Evolutionary conservation across 306 rosid species (phyloP), one percentile per base, ranked within the genome.

Genomic region (Dryas octopetala): DNA sequence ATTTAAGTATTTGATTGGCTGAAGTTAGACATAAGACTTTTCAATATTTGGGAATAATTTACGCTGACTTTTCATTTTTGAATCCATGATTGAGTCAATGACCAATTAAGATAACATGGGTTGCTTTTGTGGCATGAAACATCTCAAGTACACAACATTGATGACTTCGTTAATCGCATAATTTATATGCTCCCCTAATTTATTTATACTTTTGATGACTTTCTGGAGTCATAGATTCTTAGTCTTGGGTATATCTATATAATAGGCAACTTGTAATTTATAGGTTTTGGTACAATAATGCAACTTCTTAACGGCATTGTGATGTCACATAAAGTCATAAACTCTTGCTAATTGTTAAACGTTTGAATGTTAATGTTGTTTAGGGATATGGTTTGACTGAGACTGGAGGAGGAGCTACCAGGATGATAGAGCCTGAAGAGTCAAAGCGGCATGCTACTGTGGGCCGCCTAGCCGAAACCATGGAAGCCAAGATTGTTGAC

Each of bases 341-440:
- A 68, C 46, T 68, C 19, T 67, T 26, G 38, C 26, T 28, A 26
- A 48, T 45, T 57, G 55, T 70, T 26, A 48, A n/a, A 12, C 26
- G 52, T 13, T 12, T 44, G 65, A 71, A 6, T 67, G 4, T 28
- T 60, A 23, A 64, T 70, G 59, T 70, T 61, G 52, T 48, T 70
- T 65, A 95, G 98, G 98, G 98, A 48, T 95, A 95, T 84, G 98
- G 97, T 57, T 75, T 95, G 83, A 95, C 97, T 46, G 97, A 95
- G 74, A 86, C 84, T 62, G 69, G 82, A 63, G 97, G 88, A 58
- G 88, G 76, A 13, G 98, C 76, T 38, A 40, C 93, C 8, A 85
- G 90, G 70, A 79, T 74, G 80, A 1, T 85, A 53, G 93, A 89
- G 6, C 38, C 75, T n/a, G 97, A 90, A 4, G 97, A 95, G 87